Conservation (phyloP, 176 grass and related monocot genomes). For the Microstegium vimineum region DNA sequence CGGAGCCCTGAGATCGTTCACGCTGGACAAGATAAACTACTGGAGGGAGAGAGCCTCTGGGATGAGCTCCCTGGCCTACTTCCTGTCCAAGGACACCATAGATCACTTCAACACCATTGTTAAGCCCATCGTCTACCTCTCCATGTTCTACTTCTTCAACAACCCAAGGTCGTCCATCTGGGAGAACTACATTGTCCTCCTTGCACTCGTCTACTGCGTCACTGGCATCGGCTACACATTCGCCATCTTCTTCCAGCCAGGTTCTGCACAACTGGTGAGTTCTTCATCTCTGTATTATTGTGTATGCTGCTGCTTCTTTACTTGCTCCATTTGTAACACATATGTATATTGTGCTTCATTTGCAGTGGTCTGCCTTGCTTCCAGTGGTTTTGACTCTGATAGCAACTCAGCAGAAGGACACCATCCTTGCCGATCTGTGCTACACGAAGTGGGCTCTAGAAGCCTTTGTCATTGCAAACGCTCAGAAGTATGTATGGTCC, state of each 20-base stretch:
- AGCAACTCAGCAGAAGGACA: conserved; percentile 70
- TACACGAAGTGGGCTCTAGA: conserved; percentile 83
- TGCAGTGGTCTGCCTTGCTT: conserved; percentile 72
- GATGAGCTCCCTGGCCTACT: conserved; percentile 76
- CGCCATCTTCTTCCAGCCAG: conserved; percentile 76
- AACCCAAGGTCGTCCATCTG: conserved; percentile 71
- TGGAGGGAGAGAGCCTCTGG: conserved; percentile 75
- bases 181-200: conserved; percentile 57
- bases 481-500: conserved; percentile 40
- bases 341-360: background rate
- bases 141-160: conserved; percentile 92
- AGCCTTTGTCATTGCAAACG: conserved; percentile 64
- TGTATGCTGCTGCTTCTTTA: background rate
- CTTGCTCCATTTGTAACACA: background rate
- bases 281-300: background rate
- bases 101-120: conserved; percentile 77
- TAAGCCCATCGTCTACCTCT: conserved; percentile 77
- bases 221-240: conserved; percentile 73
- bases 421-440: conserved; percentile 49
- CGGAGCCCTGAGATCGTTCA: conserved; percentile 66
- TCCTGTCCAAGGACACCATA: conserved; percentile 64
- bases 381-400: conserved; percentile 66
- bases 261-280: conserved; percentile 63
- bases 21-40: conserved; percentile 66
- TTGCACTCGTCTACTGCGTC: conserved; percentile 62